phyloP scores from a whole-genome alignment of 2,329 filamentous ascomycete genomes.

The Graphilbum sp. region DNA sequence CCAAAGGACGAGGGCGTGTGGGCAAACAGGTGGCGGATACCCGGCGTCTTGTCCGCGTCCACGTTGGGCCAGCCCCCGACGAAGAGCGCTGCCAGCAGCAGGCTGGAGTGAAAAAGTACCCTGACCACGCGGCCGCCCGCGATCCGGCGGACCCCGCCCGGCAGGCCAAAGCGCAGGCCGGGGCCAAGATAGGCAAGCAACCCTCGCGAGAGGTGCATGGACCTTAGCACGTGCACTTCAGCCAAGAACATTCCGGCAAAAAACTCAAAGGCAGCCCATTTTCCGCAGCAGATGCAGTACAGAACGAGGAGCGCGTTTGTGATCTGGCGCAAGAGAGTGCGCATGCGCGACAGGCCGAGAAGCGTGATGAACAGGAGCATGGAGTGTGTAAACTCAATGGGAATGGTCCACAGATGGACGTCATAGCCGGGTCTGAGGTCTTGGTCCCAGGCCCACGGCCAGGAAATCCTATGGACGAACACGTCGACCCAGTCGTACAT shows the following conservation, averaged over 20 bases:
- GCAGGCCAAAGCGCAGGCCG: constrained; percentile 8
- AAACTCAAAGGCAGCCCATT: constrained; percentile 29
- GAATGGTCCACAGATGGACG: constrained; percentile 31
- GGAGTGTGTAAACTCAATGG: constrained; percentile 29
- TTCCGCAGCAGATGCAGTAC: constrained; percentile 22
- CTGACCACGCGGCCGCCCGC: neutral
- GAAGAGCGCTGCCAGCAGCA: constrained; percentile 5
- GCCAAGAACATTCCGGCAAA: constrained; percentile 27
- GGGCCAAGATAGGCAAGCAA: constrained; percentile 1
- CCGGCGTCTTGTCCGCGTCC: constrained; percentile 16
- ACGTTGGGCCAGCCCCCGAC: constrained; percentile 25
- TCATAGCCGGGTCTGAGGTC: constrained; percentile 22
- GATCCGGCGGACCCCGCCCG: constrained; percentile 1
- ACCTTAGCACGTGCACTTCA: constrained; percentile 24
- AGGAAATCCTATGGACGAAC: constrained; percentile 17
- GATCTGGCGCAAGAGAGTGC: constrained; percentile 16
- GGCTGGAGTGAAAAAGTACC: constrained; percentile 5
- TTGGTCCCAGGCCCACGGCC: constrained; percentile 19
- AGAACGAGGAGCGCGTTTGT: constrained; percentile 16
- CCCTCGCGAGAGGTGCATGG: constrained; percentile 4
- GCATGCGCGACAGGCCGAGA: constrained; percentile 20
- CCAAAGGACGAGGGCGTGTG: constrained; percentile 19
- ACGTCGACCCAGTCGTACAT: constrained; percentile 15
- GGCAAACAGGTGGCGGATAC: constrained; percentile 16
- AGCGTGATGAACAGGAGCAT: constrained; percentile 25